Evolutionary conservation across 768 basidiomycete species (phyloP).

Genomic region (Rhizopogon salebrosus): DNA sequence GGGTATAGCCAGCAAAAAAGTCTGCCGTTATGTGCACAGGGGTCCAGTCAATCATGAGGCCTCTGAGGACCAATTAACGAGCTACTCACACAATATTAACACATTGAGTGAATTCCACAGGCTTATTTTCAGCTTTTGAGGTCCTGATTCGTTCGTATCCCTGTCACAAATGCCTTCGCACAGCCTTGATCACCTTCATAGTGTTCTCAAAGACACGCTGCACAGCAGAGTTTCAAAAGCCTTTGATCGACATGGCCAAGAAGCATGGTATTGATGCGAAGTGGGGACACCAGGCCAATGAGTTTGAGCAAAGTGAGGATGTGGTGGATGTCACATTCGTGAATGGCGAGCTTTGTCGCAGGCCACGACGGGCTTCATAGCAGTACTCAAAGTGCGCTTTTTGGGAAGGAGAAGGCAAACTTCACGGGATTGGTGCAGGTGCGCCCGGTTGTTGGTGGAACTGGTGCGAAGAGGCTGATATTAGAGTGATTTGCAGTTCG

Average conservation of each 20-base stretch:
- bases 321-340: slow-evolving; percentile 29
- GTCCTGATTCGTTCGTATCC: slow-evolving; percentile 39
- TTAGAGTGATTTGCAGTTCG: slow-evolving; percentile 21
- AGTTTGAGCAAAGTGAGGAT: slow-evolving; percentile 23
- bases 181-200: slow-evolving; percentile 37
- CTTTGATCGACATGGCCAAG: slow-evolving; percentile 27
- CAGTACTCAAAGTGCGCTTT: slow-evolving; percentile 30
- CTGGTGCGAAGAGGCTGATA: neutral
- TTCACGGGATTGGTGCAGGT: slow-evolving; percentile 38
- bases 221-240: slow-evolving; percentile 24
- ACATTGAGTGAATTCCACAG: slow-evolving; percentile 13
- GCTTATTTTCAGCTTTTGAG: slow-evolving; percentile 42
- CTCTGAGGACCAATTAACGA: too few species aligned
- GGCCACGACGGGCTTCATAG: slow-evolving; percentile 44
- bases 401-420: slow-evolving; percentile 30
- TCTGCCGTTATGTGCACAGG: too few species aligned
- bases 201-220: slow-evolving; percentile 32
- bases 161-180: slow-evolving; percentile 33
- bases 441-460: neutral
- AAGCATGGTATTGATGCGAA: slow-evolving; percentile 27
- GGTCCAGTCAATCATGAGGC: too few species aligned
- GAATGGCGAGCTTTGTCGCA: slow-evolving; percentile 36
- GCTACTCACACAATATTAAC: too few species aligned
- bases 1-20: too few species aligned
- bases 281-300: slow-evolving; percentile 29